These are phyloP conservation scores for Candida vaughaniae DNA, from an alignment of 805 yeast species.

Conservation along the genomic window DNA sequence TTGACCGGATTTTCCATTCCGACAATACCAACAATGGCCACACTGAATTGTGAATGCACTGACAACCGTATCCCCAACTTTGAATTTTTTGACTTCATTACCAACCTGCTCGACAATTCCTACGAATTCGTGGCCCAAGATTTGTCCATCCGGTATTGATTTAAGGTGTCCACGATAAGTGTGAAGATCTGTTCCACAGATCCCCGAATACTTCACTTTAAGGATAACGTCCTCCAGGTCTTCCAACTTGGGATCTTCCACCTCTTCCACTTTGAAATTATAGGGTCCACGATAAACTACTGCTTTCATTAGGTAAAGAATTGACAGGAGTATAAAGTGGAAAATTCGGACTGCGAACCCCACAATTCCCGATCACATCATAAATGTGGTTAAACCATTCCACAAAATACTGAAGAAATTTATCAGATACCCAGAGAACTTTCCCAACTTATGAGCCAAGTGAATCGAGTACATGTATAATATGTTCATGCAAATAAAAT, in stretches of 20 bases:
- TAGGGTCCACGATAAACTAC: slow-evolving; percentile 47
- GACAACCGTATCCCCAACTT: slow-evolving; percentile 47
- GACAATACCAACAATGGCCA: slow-evolving; percentile 59
- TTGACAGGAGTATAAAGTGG: too few relatives aligned
- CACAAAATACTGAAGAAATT: neutral
- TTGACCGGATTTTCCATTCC: slow-evolving; percentile 52
- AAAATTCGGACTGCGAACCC: neutral
- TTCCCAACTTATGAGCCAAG: neutral
- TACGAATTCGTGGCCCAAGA: slow-evolving; percentile 54
- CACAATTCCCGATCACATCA: neutral
- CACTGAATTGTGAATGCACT: slow-evolving; percentile 56
- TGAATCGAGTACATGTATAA: slow-evolving; percentile 8
- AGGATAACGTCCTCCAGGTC: slow-evolving; percentile 45
- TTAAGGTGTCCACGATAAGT: slow-evolving; percentile 51
- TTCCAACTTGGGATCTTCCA: slow-evolving; percentile 39
- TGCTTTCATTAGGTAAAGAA: too few relatives aligned
- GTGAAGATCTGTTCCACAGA: slow-evolving; percentile 59
- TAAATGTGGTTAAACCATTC: neutral
- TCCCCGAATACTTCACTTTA: slow-evolving; percentile 46
- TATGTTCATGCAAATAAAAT: slow-evolving; percentile 19
- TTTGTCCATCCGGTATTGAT: slow-evolving; percentile 24
- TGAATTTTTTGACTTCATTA: slow-evolving; percentile 25
- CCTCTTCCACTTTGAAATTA: slow-evolving; percentile 37
- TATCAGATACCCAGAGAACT: neutral
- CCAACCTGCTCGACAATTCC: slow-evolving; percentile 46